These are phyloP conservation scores for Gardenia jasminoides DNA, from an alignment of 257 asterid species.

Conservation along the genomic window DNA sequence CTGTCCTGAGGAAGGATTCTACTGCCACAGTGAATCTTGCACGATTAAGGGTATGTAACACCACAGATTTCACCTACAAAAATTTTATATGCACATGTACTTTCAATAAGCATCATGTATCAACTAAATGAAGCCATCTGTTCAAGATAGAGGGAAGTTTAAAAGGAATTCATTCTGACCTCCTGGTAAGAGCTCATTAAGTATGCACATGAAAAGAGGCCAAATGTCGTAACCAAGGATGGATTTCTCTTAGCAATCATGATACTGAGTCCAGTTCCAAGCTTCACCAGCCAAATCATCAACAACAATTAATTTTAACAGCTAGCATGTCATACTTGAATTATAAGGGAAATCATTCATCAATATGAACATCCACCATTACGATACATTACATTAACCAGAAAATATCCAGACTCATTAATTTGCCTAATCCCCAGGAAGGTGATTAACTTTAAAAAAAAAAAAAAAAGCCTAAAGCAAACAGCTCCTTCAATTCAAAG, in stretches of 20 bases:
- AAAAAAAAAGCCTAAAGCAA: neutral
- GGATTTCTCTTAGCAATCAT: constrained; percentile 85
- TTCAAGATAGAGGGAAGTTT: neutral
- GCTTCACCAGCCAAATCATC: constrained; percentile 50
- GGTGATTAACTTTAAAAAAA: neutral
- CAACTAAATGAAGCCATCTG: neutral
- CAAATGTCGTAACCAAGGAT: constrained; percentile 77
- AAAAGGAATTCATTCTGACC: constrained; percentile 46
- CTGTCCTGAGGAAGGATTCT: constrained; percentile 89
- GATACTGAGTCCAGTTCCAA: constrained; percentile 96
- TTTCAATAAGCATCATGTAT: neutral
- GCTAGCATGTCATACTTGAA: neutral
- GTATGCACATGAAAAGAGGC: constrained; percentile 88
- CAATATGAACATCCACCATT: neutral
- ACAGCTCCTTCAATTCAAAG: neutral
- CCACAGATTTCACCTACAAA: constrained; percentile 89
- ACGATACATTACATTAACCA: neutral
- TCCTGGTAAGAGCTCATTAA: constrained; percentile 92
- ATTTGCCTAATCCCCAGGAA: neutral
- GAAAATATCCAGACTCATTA: neutral
- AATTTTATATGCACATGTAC: neutral
- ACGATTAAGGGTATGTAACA: constrained; percentile 82
- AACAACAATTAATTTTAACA: constrained; percentile 21
- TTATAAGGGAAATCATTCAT: too few relatives aligned
- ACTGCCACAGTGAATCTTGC: constrained; percentile 97